Base-by-base conservation (phyloP, 164 flowering plant genomes). In the Magnolia sinica region DNA sequence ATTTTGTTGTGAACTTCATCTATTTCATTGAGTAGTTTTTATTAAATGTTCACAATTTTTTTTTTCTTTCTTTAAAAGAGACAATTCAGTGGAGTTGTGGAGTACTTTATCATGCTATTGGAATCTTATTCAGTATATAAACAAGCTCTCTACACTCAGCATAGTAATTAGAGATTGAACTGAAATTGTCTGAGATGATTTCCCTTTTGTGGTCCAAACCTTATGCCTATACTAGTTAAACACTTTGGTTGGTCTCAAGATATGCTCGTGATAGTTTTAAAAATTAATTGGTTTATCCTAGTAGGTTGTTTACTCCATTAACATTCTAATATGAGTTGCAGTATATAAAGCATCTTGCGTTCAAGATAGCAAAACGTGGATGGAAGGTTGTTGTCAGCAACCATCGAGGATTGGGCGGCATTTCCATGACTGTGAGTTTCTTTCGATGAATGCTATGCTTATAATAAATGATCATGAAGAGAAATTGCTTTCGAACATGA, bases 381-480 rank as follows among this genome's bases (percentile, higher is more conserved):
- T 84, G 87, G 88, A 87, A 82, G 78, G 89, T 82, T 77, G 88
- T 87, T 77, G 86, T 88, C 63, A 78, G 84, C 85, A 88, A 88
- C 74, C 89, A 88, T 82, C 84, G 91, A 50, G 91, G 91, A 31
- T 72, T 87, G 45, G 91, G 89, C 14, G 91, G 89, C 59, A 77
- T 88, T 58, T 85, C 91, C 72, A 27, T 88, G 18, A 87, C 91
- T 72, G 91, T 88, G 80, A 83, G 88, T 78, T 71, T 79, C 73
- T 27, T 50, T 19, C 0, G 18, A 10, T 68, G 65, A 51, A n/a
- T 9, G 6, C 24, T 68, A 50, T 49, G 10, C 31, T 74, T 51
- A 3, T 59, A 19, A 24, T 27, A 55, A 55, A 73, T 31, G 31
- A 51, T 10, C 45, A 20, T 24, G 1, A 29, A 24, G 64, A 59